These are phyloP conservation scores for Erysimum cheiri DNA, from an alignment of 441 rosid species.

Conservation along the genomic window DNA sequence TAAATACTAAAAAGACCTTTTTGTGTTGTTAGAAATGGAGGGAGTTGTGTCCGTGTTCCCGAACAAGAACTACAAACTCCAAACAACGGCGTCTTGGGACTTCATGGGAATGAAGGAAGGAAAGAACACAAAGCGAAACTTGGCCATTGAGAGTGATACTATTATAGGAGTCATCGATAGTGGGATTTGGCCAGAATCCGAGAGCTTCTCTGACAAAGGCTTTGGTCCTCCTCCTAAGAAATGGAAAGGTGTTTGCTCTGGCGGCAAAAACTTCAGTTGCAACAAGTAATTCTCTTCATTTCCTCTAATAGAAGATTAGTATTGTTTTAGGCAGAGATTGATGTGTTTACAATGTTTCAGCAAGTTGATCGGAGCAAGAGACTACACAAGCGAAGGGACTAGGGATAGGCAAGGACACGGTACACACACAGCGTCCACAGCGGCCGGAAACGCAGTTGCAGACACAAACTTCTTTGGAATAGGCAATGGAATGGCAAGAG, in stretches of 20 bases:
- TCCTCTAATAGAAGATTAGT: background rate
- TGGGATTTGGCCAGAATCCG: constrained; percentile 66
- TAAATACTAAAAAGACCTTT: too few relatives aligned
- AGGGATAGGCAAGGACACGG: constrained; percentile 40
- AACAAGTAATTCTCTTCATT: constrained; percentile 49
- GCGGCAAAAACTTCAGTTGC: constrained; percentile 56
- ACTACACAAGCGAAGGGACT: constrained; percentile 28
- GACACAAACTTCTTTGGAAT: constrained; percentile 33
- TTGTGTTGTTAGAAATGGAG: constrained; percentile 35
- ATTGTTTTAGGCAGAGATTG: background rate
- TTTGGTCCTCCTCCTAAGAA: constrained; percentile 60
- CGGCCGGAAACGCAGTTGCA: constrained; percentile 38
- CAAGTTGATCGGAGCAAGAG: constrained; percentile 51
- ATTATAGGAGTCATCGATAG: constrained; percentile 59
- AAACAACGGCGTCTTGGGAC: constrained; percentile 39
- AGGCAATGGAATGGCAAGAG: constrained; percentile 44
- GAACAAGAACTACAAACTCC: constrained; percentile 16
- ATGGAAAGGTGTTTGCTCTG: constrained; percentile 63
- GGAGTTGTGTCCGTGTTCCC: constrained; percentile 44
- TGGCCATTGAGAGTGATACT: constrained; percentile 35
- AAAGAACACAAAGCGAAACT: background rate
- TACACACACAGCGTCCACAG: constrained; percentile 43
- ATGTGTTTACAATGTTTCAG: constrained; percentile 27
- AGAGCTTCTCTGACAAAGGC: constrained; percentile 50
- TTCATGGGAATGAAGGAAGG: constrained; percentile 38